Base-by-base conservation (phyloP, 1,284 basidiomycete genomes). In the Rhodotorula sp. region DNA sequence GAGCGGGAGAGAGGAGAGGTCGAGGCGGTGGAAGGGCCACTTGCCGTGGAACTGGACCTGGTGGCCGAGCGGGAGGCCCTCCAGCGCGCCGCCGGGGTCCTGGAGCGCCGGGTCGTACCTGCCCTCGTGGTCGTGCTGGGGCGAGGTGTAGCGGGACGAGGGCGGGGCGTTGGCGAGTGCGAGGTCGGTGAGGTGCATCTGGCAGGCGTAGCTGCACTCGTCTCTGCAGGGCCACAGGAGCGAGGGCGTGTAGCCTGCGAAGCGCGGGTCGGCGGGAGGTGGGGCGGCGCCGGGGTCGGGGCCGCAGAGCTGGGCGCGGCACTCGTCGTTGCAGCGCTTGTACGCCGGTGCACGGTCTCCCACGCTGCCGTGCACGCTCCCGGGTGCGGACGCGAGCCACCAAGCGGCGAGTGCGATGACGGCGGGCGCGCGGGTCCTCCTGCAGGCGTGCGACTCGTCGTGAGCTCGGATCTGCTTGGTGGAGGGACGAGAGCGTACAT, bases 121-220 rank as follows among this genome's bases (percentile, higher is more conserved):
- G 19, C 39, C 39, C 39, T 39, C 39, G 39, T 39, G 39, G 39
- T 39, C 39, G 39, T 39, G 39, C 39, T 39, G 39, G 9, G 39
- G 39, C 9, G 39, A 39, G 39, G 39, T 39, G 22, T 21, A 17
- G 13, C 51, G 53, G 34, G 61, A 29, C 12, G 61, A 25, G 15
- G 55, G 2, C 37, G 37, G 29, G 2, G 61, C 29, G 51, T 82
- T 76, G 70, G 80, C 25, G 83, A 88, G 79, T 36, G 88, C 87
- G 34, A 85, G 82, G 73, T 88, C 85, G 25, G 94, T 97, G 66
- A 96, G 85, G 62, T 85, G 81, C 79, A 97, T 94, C 85, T 91
- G 91, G 83, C 96, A 99, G 29, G 83, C 82, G 80, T 99, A 98
- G 79, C 88, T 88, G 85, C 95, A 98, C 81, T 97, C 86, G 78